These are phyloP conservation scores for Aspergillus vadensis DNA, from an alignment of 2,329 filamentous ascomycete species.

Conservation along the genomic window DNA sequence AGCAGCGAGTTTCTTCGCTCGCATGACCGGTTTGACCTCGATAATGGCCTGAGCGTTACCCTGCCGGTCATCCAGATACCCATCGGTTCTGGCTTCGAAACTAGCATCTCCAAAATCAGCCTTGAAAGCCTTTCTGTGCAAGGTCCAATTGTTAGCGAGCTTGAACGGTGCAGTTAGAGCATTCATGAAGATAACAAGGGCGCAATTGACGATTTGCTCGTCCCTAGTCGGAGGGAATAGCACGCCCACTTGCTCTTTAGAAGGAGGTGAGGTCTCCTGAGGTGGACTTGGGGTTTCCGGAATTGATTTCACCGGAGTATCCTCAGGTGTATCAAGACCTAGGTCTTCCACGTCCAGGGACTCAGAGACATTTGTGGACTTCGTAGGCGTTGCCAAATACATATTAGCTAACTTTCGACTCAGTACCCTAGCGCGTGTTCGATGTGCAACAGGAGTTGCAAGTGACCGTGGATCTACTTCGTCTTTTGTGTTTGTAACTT, in stretches of 20 bases:
- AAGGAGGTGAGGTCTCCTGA: no score
- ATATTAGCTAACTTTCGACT: not conserved
- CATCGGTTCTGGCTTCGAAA: conserved; percentile 23
- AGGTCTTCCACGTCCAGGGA: no score
- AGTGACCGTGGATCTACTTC: not conserved
- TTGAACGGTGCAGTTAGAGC: conserved; percentile 16
- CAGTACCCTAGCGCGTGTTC: not conserved
- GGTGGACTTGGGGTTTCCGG: no score
- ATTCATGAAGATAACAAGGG: conserved; percentile 21
- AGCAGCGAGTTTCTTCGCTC: not conserved
- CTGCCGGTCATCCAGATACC: conserved; percentile 18
- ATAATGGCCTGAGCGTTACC: conserved; percentile 11
- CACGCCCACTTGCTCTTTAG: no score
- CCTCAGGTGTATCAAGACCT: no score
- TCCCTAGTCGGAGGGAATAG: conserved; percentile 17
- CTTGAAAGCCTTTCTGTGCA: conserved; percentile 17
- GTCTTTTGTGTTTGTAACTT: conserved; percentile 1
- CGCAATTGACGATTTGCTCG: conserved; percentile 26
- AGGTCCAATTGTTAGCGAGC: conserved; percentile 14
- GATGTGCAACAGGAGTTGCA: conserved; percentile 12
- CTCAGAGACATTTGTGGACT: no score
- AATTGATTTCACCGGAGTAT: no score
- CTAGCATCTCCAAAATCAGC: conserved; percentile 12
- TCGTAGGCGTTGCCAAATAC: not conserved
- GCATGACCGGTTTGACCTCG: conserved; percentile 18